These are phyloP conservation scores for Phytophthora quininea DNA, from an alignment of 352 stramenopile genomes.

Conservation along the genomic window DNA sequence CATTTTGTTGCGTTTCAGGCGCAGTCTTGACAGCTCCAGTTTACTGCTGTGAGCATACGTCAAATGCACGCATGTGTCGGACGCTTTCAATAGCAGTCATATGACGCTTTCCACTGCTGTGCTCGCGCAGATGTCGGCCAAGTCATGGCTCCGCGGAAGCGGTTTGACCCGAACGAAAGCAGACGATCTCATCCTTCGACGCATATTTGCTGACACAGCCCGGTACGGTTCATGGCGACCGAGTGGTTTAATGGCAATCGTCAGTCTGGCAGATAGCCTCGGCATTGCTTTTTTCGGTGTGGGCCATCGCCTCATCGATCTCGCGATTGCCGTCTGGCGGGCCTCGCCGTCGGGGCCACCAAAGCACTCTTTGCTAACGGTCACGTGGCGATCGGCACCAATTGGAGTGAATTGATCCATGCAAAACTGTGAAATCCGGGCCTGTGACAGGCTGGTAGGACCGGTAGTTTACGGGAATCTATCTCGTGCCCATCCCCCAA, in stretches of 20 bases:
- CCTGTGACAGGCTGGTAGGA: not conserved
- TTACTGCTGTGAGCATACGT: not conserved
- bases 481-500: not conserved
- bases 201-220: not conserved
- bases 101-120: not conserved
- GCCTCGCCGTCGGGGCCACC: not conserved
- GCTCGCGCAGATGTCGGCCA: constrained; percentile 15
- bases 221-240: constrained; percentile 23
- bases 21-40: not conserved
- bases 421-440: not conserved
- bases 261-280: constrained; percentile 3
- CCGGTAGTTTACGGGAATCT: constrained; percentile 1
- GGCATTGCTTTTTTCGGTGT: constrained; percentile 9
- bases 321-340: constrained; percentile 6
- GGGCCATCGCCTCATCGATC: constrained; percentile 10
- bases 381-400: not conserved
- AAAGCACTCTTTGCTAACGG: not conserved
- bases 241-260: not conserved
- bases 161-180: constrained; percentile 2
- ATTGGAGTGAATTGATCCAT: too few species aligned
- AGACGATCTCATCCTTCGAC: constrained; percentile 14
- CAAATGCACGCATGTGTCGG: too few species aligned
- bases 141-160: constrained; percentile 24
- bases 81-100: too few species aligned
- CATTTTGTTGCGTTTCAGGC: not conserved